Conservation (phyloP, 148 eudicot genomes). For the Amaranthus palmeri region DNA sequence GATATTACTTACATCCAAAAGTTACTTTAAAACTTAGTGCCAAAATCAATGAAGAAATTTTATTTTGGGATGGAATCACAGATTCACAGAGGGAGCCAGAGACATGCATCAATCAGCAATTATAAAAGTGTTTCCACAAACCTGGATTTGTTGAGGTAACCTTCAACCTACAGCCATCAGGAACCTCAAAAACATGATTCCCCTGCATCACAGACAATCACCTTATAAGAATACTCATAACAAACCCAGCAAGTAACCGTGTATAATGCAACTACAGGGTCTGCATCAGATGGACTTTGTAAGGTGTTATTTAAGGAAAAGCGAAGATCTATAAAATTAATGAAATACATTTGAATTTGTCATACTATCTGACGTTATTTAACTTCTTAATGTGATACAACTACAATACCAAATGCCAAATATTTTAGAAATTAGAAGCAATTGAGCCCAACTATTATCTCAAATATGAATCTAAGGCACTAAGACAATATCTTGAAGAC, state of each 20-base stretch:
- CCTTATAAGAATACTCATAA: constrained; percentile 6
- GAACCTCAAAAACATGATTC: constrained; percentile 82
- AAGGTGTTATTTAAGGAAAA: neutral
- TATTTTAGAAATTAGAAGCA: neutral
- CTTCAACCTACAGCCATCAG: constrained; percentile 74
- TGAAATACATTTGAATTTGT: no score
- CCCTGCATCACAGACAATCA: constrained; percentile 56
- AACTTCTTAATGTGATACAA: neutral
- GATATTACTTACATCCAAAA: neutral
- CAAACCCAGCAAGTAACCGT: neutral
- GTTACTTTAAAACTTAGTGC: neutral
- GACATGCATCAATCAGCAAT: neutral
- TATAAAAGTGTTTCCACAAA: constrained; percentile 18
- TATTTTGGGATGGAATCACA: neutral
- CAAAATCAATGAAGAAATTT: neutral
- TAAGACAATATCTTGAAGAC: no score
- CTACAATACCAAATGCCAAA: neutral
- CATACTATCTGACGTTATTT: neutral
- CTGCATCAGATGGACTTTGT: constrained; percentile 1
- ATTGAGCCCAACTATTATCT: no score
- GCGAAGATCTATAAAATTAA: constrained; percentile 2
- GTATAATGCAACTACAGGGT: constrained; percentile 1
- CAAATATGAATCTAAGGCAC: no score
- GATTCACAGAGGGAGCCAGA: neutral
- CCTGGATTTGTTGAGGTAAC: constrained; percentile 68